Conservation (phyloP, 225 moss, liverwort and hornwort genomes). For the Asterella californica region DNA sequence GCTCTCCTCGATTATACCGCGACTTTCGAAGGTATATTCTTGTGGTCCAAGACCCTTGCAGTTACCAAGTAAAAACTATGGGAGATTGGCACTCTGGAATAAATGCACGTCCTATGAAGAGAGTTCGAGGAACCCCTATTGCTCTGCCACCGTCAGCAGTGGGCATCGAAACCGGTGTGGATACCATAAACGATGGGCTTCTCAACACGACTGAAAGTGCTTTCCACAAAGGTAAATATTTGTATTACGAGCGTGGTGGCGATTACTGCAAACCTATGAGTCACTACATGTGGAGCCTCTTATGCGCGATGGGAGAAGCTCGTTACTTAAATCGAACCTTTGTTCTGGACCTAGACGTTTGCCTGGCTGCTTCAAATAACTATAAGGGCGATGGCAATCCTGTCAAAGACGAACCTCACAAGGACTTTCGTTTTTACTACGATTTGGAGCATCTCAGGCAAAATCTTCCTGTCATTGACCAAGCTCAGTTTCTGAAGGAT, state of each 20-base stretch:
- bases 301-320: slow-evolving; percentile 87
- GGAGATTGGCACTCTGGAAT: slow-evolving; percentile 88
- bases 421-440: slow-evolving; percentile 86
- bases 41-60: slow-evolving; percentile 42
- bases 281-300: slow-evolving; percentile 61
- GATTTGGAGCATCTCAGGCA: slow-evolving; percentile 71
- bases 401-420: slow-evolving; percentile 57
- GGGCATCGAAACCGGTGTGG: slow-evolving; percentile 32
- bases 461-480: slow-evolving; percentile 43
- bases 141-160: neutral
- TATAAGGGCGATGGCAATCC: slow-evolving; percentile 14
- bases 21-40: slow-evolving; percentile 68
- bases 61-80: slow-evolving; percentile 48
- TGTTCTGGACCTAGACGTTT: slow-evolving; percentile 78
- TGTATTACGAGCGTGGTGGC: slow-evolving; percentile 62
- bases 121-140: neutral
- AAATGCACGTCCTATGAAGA: slow-evolving; percentile 52
- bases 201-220: slow-evolving; percentile 14
- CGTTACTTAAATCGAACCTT: slow-evolving; percentile 73
- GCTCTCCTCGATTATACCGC: slow-evolving; percentile 66
- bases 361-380: slow-evolving; percentile 60
- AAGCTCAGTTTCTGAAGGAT: slow-evolving; percentile 52
- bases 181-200: slow-evolving; percentile 28
- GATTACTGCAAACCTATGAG: slow-evolving; percentile 83
- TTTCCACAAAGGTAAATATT: slow-evolving; percentile 40